Conservation (phyloP, 805 yeast genomes). For the Kodamaea sagamina region DNA sequence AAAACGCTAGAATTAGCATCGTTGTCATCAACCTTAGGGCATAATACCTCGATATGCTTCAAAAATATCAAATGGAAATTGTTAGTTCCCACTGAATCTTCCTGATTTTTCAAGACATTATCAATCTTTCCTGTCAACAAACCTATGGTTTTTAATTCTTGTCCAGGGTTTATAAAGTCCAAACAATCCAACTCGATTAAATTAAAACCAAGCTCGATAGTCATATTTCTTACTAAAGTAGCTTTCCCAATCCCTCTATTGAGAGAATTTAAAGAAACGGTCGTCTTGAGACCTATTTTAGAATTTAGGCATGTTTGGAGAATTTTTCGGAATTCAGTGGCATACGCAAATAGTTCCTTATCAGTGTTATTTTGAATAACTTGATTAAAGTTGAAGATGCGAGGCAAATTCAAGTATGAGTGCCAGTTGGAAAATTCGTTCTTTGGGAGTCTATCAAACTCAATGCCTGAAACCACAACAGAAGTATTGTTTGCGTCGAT, state of each 20-base stretch:
- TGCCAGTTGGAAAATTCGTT: constrained; percentile 45
- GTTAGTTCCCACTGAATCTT: constrained; percentile 14
- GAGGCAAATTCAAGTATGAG: constrained; percentile 47
- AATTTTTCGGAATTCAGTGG: constrained; percentile 51
- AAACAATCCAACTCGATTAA: constrained; percentile 69
- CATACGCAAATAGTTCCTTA: constrained; percentile 47
- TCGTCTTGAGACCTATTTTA: constrained; percentile 51
- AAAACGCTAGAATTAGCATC: constrained; percentile 41
- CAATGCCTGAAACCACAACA: constrained; percentile 68
- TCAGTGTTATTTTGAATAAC: constrained; percentile 14
- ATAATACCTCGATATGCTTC: constrained; percentile 75
- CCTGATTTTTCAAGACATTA: constrained; percentile 46
- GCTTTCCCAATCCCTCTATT: constrained; percentile 81
- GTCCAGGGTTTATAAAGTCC: constrained; percentile 64
- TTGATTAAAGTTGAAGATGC: constrained; percentile 37
- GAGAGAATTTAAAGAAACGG: constrained; percentile 66
- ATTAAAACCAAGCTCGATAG: constrained; percentile 64
- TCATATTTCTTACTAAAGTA: constrained; percentile 55
- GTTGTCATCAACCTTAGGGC: constrained; percentile 64
- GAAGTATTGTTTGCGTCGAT: constrained; percentile 71
- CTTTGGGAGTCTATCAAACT: constrained; percentile 38
- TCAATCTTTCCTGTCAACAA: constrained; percentile 75
- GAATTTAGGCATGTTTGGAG: constrained; percentile 52
- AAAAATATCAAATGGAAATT: constrained; percentile 52
- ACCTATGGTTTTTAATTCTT: constrained; percentile 80